Conservation (phyloP, 2,329 filamentous ascomycete genomes). For the Pestalotiopsis sp. region DNA sequence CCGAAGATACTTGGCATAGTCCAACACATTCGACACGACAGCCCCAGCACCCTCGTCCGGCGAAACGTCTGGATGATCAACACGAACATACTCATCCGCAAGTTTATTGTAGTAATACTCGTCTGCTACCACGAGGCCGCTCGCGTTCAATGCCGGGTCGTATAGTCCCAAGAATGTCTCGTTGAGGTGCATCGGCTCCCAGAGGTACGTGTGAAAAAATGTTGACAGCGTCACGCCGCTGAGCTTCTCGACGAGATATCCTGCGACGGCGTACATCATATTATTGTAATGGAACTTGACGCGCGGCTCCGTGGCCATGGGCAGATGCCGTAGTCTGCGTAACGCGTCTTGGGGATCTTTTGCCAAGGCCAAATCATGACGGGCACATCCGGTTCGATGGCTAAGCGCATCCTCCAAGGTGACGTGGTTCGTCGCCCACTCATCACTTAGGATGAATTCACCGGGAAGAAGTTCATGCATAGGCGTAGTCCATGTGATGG, state of each 20-base stretch:
- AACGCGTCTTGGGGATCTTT: slow-evolving; percentile 39
- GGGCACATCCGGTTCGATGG: slow-evolving; percentile 53
- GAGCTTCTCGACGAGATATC: slow-evolving; percentile 48
- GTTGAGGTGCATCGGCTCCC: slow-evolving; percentile 49
- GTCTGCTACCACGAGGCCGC: slow-evolving; percentile 36
- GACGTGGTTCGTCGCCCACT: slow-evolving; percentile 47
- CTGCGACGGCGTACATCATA: slow-evolving; percentile 48
- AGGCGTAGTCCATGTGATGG: slow-evolving; percentile 48
- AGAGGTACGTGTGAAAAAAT: slow-evolving; percentile 44
- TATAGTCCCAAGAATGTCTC: slow-evolving; percentile 38
- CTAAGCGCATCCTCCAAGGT: slow-evolving; percentile 57
- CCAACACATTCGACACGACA: slow-evolving; percentile 40
- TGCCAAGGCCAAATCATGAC: slow-evolving; percentile 37
- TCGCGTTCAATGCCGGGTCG: slow-evolving; percentile 24
- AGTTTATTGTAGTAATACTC: slow-evolving; percentile 43
- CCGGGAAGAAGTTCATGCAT: slow-evolving; percentile 50
- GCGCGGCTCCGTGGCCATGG: slow-evolving; percentile 36
- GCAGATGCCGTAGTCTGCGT: slow-evolving; percentile 45
- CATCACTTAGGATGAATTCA: slow-evolving; percentile 53
- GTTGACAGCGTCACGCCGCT: slow-evolving; percentile 39
- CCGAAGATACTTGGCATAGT: slow-evolving; percentile 39
- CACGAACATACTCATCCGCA: slow-evolving; percentile 23
- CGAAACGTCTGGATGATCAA: slow-evolving; percentile 29
- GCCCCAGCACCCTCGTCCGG: slow-evolving; percentile 44
- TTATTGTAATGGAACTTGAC: slow-evolving; percentile 50